These are phyloP conservation scores for Ustilago xerochloae DNA, from an alignment of 1,284 basidiomycete genomes.

Conservation along the genomic window DNA sequence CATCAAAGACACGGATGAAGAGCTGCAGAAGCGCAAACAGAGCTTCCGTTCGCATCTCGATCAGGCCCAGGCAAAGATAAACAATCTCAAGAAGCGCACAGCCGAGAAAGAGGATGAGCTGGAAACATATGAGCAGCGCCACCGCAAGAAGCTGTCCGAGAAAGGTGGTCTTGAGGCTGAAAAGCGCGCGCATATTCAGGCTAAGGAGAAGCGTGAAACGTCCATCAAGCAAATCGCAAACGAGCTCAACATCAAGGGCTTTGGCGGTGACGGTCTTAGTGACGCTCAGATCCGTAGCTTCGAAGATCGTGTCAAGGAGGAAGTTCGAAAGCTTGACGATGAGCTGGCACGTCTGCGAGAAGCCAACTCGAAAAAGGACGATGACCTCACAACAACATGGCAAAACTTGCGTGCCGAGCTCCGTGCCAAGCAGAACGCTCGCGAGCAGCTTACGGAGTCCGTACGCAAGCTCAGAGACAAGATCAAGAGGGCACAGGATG, in stretches of 20 bases:
- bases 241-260: constrained; percentile 80
- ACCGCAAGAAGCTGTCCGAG: constrained; percentile 50
- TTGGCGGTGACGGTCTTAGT: constrained; percentile 76
- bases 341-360: constrained; percentile 31
- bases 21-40: constrained; percentile 76
- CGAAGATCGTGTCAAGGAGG: constrained; percentile 65
- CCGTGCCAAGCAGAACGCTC: constrained; percentile 48
- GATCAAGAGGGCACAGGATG: constrained; percentile 53
- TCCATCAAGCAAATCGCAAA: constrained; percentile 79
- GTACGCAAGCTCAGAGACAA: constrained; percentile 44
- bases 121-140: constrained; percentile 29
- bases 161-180: constrained; percentile 65
- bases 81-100: constrained; percentile 71
- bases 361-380: constrained; percentile 35
- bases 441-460: constrained; percentile 43
- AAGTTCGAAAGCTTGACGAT: constrained; percentile 41
- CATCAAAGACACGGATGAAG: constrained; percentile 81
- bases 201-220: constrained; percentile 79
- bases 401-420: constrained; percentile 51
- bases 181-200: constrained; percentile 73
- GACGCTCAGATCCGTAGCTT: constrained; percentile 79
- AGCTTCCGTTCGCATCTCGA: constrained; percentile 79
- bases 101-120: constrained; percentile 75
- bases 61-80: constrained; percentile 72
- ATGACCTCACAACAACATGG: constrained; percentile 39